Percentiles rank a stretch among this genome's conserved stretches.
Evolutionary conservation across 225 moss, liverwort and hornwort genomes (phyloP).

Genomic region (Bryoerythrophyllum caledonicum): DNA sequence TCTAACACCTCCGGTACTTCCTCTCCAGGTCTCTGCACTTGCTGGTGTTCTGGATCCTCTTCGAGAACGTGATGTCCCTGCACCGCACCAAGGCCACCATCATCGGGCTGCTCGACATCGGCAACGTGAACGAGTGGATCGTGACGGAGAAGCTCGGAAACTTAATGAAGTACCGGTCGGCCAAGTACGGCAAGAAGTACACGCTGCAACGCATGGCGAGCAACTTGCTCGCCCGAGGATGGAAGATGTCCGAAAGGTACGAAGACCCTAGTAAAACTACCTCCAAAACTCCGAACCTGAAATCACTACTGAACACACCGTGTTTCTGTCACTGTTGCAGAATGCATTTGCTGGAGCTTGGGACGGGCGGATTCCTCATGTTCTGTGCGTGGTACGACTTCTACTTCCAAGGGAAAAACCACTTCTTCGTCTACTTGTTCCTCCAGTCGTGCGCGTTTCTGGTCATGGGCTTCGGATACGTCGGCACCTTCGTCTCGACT

Average conservation of each 20-base stretch:
- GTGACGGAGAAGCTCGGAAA: constrained; percentile 83
- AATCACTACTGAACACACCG: neutral
- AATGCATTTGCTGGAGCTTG: constrained; percentile 58
- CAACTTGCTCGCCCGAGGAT: constrained; percentile 59
- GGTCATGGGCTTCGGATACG: constrained; percentile 77
- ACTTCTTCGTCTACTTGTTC: constrained; percentile 78
- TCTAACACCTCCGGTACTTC: neutral
- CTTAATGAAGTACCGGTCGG: constrained; percentile 62
- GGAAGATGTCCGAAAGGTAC: constrained; percentile 77
- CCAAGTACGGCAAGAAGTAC: constrained; percentile 51
- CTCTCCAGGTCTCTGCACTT: constrained; percentile 69
- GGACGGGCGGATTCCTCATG: constrained; percentile 63
- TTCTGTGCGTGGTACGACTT: constrained; percentile 73
- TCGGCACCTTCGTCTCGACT: constrained; percentile 70
- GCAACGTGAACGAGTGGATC: constrained; percentile 84
- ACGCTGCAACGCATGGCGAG: constrained; percentile 48
- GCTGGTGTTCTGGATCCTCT: constrained; percentile 85
- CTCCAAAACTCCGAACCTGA: too few relatives aligned
- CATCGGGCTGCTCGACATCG: constrained; percentile 72
- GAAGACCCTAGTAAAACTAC: too few relatives aligned
- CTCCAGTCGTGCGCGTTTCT: constrained; percentile 71
- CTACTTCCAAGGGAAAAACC: constrained; percentile 68
- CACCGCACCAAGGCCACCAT: constrained; percentile 78
- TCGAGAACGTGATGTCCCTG: constrained; percentile 90
- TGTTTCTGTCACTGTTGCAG: constrained; percentile 26